These are phyloP conservation scores for Choricystis sp. DNA, from an alignment of 139 green algal genomes.

Conservation along the genomic window DNA sequence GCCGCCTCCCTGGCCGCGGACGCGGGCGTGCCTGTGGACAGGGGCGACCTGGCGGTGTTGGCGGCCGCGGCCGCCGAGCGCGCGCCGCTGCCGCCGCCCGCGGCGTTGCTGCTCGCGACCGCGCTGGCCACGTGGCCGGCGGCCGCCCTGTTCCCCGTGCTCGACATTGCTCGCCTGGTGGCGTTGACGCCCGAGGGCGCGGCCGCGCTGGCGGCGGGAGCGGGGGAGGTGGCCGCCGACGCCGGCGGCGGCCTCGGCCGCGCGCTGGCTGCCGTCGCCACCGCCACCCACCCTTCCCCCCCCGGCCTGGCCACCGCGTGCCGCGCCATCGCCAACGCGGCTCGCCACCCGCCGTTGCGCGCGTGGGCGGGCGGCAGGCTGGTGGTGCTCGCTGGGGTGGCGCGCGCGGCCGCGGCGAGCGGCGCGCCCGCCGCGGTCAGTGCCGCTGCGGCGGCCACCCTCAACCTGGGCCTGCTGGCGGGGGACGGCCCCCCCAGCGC, in stretches of 20 bases:
- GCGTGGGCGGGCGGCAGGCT: background rate
- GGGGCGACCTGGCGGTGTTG: slow-evolving; percentile 26
- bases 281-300: too few relatives aligned
- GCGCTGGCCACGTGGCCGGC: slow-evolving; percentile 49
- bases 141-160: slow-evolving; percentile 41
- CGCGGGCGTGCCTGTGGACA: slow-evolving; percentile 13
- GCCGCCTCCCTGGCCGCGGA: slow-evolving; percentile 14
- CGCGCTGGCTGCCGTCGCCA: background rate
- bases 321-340: background rate
- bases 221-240: slow-evolving; percentile 1
- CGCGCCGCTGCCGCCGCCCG: background rate
- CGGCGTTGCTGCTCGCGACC: slow-evolving; percentile 17
- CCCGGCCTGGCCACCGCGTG: background rate
- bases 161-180: slow-evolving; percentile 50
- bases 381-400: background rate
- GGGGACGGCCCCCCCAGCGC: too few relatives aligned
- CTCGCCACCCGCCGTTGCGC: background rate
- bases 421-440: too few relatives aligned
- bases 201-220: slow-evolving; percentile 9
- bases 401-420: too few relatives aligned
- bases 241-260: background rate
- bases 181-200: slow-evolving; percentile 21
- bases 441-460: too few relatives aligned
- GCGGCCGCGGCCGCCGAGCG: slow-evolving; percentile 1
- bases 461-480: too few relatives aligned